Percentiles rank a stretch among this genome's conserved stretches.
Evolutionary conservation across 2,329 filamentous ascomycete genomes (phyloP).

Genomic region (Aureobasidium sp.): DNA sequence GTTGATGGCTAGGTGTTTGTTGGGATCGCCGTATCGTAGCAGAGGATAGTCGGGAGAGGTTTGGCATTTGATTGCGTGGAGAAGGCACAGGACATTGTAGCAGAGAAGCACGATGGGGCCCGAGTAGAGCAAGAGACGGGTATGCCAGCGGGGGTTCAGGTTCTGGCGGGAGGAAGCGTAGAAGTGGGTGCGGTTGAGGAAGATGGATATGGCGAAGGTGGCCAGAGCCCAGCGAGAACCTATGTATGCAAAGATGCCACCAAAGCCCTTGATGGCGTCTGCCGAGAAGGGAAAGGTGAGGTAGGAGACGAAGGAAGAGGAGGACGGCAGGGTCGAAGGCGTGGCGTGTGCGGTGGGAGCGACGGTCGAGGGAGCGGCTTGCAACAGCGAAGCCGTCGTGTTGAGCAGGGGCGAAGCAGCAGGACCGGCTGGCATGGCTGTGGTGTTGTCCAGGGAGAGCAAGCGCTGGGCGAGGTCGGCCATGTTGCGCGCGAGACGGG

Average conservation of each 20-base stretch:
- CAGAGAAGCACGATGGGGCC: conserved; percentile 64
- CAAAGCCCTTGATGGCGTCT: conserved; percentile 59
- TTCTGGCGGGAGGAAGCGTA: conserved; percentile 83
- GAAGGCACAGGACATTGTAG: conserved; percentile 60
- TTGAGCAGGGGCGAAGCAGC: conserved; percentile 29
- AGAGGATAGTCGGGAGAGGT: conserved; percentile 49
- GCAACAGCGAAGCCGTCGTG: conserved; percentile 35
- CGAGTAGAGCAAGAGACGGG: conserved; percentile 63
- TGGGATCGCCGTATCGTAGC: conserved; percentile 41
- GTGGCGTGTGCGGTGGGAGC: conserved; percentile 25
- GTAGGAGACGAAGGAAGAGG: conserved; percentile 16
- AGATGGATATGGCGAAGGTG: conserved; percentile 77
- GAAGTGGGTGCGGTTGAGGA: conserved; percentile 86
- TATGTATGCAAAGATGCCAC: conserved; percentile 82
- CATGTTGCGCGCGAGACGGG: conserved; percentile 62
- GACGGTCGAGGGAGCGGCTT: conserved; percentile 30
- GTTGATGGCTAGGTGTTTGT: conserved; percentile 38
- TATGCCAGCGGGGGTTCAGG: conserved; percentile 66
- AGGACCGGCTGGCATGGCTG: conserved; percentile 35
- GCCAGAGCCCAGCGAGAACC: conserved; percentile 88
- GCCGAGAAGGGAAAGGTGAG: conserved; percentile 34
- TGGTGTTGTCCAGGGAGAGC: conserved; percentile 50
- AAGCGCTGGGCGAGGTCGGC: conserved; percentile 53
- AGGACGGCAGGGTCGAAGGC: conserved; percentile 14
- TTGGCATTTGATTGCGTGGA: conserved; percentile 88